Evolutionary conservation across 2,329 filamentous ascomycete species (phyloP).

Genomic region (Diplocarpon mali): DNA sequence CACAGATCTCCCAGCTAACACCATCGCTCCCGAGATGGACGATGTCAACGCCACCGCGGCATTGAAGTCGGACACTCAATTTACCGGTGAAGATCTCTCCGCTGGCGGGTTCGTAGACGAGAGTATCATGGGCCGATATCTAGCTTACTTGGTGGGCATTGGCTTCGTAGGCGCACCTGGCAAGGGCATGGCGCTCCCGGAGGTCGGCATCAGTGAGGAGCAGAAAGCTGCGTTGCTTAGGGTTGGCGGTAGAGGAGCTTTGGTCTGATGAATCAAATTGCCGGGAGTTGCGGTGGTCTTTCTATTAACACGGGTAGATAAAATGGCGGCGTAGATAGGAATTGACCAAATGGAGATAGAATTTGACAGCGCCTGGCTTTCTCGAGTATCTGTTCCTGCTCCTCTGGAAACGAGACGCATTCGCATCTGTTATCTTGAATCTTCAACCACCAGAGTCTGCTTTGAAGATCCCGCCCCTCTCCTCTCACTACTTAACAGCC

Average conservation of each 20-base stretch:
- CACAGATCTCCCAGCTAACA: slow-evolving; percentile 54
- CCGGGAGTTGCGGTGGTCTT: too few relatives aligned
- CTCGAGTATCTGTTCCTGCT: too few relatives aligned
- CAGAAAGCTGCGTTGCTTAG: slow-evolving; percentile 12
- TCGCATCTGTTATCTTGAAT: too few relatives aligned
- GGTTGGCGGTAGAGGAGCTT: slow-evolving; percentile 11
- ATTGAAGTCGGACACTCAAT: slow-evolving; percentile 46
- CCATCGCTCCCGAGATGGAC: slow-evolving; percentile 59
- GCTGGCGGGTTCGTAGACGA: slow-evolving; percentile 22
- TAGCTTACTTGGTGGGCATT: slow-evolving; percentile 24
- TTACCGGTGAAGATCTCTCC: slow-evolving; percentile 22
- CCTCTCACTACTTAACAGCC: too few relatives aligned
- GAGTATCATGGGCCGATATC: slow-evolving; percentile 24
- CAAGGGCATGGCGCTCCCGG: slow-evolving; percentile 14
- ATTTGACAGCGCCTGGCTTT: too few relatives aligned
- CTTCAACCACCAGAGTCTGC: too few relatives aligned
- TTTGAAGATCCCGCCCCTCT: too few relatives aligned
- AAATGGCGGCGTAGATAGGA: too few relatives aligned
- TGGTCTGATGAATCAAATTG: slow-evolving; percentile 1
- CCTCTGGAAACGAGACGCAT: too few relatives aligned
- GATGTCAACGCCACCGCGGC: slow-evolving; percentile 54
- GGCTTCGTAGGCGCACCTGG: slow-evolving; percentile 20
- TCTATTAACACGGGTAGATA: too few relatives aligned
- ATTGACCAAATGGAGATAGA: too few relatives aligned
- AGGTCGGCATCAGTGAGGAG: slow-evolving; percentile 5